phyloP scores from a whole-genome alignment of 176 grass and related monocot species.

The Avena sativa region DNA sequence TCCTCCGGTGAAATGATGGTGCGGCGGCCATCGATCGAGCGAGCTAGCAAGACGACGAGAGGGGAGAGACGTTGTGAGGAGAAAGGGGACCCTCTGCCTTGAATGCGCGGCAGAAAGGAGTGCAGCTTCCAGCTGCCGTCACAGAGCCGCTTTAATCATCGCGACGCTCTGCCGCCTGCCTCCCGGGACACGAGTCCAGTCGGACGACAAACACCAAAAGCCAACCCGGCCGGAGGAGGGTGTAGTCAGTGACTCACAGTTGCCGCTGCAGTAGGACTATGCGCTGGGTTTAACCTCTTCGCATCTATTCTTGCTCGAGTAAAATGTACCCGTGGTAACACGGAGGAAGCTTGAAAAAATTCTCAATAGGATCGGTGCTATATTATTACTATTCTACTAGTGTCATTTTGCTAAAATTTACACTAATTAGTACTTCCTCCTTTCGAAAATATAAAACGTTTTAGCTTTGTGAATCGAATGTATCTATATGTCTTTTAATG shows the following conservation, averaged over 20 bases:
- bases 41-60: not conserved
- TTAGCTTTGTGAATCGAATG: no score
- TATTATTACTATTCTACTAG: no score
- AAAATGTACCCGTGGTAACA: no score
- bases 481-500: no score
- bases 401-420: no score
- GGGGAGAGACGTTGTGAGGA: not conserved
- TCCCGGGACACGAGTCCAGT: slow-evolving; percentile 47
- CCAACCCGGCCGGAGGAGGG: slow-evolving; percentile 10
- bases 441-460: no score
- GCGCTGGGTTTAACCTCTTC: not conserved
- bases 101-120: slow-evolving; percentile 53
- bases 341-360: no score
- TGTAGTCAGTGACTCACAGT: slow-evolving; percentile 17
- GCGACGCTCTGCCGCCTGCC: slow-evolving; percentile 54
- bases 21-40: not conserved
- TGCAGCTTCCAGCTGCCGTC: slow-evolving; percentile 67
- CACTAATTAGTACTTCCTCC: no score
- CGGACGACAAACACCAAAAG: slow-evolving; percentile 55
- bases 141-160: slow-evolving; percentile 77
- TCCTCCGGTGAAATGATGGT: slow-evolving; percentile 18
- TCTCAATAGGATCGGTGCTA: no score
- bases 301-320: slow-evolving; percentile 34
- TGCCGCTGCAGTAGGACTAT: slow-evolving; percentile 37
- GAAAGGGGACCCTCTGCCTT: slow-evolving; percentile 7